Conservation (phyloP, 352 stramenopile species). For the Blastocystis sp. region DNA sequence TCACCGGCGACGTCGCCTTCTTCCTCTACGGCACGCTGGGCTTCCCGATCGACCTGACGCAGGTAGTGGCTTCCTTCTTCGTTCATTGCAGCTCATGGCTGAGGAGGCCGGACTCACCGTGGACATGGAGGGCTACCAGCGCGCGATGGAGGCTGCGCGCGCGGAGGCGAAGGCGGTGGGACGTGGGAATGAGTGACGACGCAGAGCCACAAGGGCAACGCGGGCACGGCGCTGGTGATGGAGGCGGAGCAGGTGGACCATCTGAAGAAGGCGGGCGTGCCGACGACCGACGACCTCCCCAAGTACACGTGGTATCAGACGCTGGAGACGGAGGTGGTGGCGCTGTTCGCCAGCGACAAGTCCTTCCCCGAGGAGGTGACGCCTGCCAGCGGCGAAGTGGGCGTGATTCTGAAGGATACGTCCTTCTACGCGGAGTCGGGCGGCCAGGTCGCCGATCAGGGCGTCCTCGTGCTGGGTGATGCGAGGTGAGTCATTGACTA, state of each 20-base stretch:
- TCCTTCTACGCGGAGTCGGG: constrained; percentile 93
- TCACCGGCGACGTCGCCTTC: constrained; percentile 83
- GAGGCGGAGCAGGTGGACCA: constrained; percentile 82
- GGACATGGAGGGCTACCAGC: constrained; percentile 78
- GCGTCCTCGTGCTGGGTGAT: constrained; percentile 65
- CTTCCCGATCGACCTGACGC: constrained; percentile 94
- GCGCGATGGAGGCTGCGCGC: constrained; percentile 69
- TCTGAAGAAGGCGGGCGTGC: constrained; percentile 72
- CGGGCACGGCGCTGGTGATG: constrained; percentile 72
- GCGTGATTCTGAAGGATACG: constrained; percentile 88
- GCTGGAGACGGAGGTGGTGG: constrained; percentile 68
- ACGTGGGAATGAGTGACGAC: constrained; percentile 60
- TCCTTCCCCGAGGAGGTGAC: constrained; percentile 71
- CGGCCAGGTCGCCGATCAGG: constrained; percentile 86
- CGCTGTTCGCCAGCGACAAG: constrained; percentile 74
- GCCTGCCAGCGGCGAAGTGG: constrained; percentile 67
- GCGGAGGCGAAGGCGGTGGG: constrained; percentile 76
- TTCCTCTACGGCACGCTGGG: constrained; percentile 96
- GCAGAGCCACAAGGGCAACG: constrained; percentile 58
- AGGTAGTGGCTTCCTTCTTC: constrained; percentile 59
- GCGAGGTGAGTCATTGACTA: background rate
- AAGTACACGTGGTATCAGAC: constrained; percentile 78
- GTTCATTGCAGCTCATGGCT: constrained; percentile 72
- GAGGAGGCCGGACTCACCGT: constrained; percentile 70
- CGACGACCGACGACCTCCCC: constrained; percentile 75